A percentile compares a stretch with the other conserved stretches of the same genome.
These are phyloP conservation scores for Globisporangium perplexum DNA, from an alignment of 352 stramenopile species.

Conservation along the genomic window DNA sequence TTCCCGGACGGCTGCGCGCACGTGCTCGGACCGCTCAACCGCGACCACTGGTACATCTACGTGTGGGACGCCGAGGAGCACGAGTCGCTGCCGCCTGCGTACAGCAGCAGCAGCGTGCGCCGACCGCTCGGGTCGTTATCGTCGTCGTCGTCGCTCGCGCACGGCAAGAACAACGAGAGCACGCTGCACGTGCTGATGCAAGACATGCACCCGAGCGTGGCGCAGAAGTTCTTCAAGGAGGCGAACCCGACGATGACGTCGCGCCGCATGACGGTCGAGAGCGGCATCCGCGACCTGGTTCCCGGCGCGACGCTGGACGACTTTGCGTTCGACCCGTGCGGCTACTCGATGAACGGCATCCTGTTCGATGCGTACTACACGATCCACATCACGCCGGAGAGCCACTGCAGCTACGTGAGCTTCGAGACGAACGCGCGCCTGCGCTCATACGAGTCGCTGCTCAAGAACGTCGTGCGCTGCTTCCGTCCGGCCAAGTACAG, in stretches of 20 bases:
- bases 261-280: constrained; percentile 91
- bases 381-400: constrained; percentile 98
- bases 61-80: constrained; percentile 92
- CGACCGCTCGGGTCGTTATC: constrained; percentile 3
- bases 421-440: constrained; percentile 97
- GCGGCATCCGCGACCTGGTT: constrained; percentile 93
- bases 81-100: constrained; percentile 11
- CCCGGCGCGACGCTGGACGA: constrained; percentile 95
- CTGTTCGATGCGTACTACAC: constrained; percentile 98
- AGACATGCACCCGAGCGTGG: constrained; percentile 76
- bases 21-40: constrained; percentile 92
- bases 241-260: constrained; percentile 61
- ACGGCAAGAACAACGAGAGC: constrained; percentile 38
- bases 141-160: background rate
- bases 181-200: constrained; percentile 85
- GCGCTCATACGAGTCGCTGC: constrained; percentile 84
- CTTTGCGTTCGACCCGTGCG: constrained; percentile 98
- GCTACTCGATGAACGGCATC: constrained; percentile 99
- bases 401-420: constrained; percentile 94
- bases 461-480: constrained; percentile 97
- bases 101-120: constrained; percentile 2
- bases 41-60: constrained; percentile 99
- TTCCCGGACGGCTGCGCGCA: constrained; percentile 83
- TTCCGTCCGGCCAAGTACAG: constrained; percentile 97
- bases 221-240: constrained; percentile 86